phyloP scores from a whole-genome alignment of 208 protist genomes.

The Leishmania tropica region DNA sequence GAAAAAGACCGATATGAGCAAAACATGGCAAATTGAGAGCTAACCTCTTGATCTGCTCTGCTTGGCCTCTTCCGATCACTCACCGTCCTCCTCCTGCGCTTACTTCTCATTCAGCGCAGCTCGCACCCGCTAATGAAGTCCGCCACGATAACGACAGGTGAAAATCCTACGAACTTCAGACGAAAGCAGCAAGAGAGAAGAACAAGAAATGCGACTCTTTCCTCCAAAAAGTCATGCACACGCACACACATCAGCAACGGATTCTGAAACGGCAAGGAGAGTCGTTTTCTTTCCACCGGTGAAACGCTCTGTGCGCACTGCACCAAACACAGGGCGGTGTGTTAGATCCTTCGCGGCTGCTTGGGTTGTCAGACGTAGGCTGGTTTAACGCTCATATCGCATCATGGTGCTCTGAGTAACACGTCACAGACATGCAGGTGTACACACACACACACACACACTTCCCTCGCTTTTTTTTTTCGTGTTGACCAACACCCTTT shows the following conservation, averaged over 20 bases:
- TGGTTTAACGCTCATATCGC: neutral
- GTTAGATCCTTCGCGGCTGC: neutral
- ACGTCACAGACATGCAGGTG: neutral
- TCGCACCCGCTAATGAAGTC: neutral
- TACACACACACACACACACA: neutral
- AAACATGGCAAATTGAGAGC: too few relatives aligned
- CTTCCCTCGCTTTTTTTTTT: neutral
- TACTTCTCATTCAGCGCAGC: neutral
- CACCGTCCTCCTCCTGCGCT: too few relatives aligned
- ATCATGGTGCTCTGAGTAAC: neutral
- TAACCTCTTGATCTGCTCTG: neutral
- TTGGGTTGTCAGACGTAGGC: neutral
- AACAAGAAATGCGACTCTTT: neutral
- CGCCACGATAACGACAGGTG: neutral
- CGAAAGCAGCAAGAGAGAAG: neutral
- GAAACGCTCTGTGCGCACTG: neutral
- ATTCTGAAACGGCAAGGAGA: neutral
- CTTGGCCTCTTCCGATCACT: neutral
- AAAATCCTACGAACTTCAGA: neutral
- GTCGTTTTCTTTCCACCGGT: neutral
- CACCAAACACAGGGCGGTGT: neutral
- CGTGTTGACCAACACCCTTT: neutral
- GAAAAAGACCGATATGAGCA: neutral
- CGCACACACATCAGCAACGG: neutral
- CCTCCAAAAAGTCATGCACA: neutral